phyloP scores from a whole-genome alignment of 2,329 filamentous ascomycete species.

The Penicillium sp. region DNA sequence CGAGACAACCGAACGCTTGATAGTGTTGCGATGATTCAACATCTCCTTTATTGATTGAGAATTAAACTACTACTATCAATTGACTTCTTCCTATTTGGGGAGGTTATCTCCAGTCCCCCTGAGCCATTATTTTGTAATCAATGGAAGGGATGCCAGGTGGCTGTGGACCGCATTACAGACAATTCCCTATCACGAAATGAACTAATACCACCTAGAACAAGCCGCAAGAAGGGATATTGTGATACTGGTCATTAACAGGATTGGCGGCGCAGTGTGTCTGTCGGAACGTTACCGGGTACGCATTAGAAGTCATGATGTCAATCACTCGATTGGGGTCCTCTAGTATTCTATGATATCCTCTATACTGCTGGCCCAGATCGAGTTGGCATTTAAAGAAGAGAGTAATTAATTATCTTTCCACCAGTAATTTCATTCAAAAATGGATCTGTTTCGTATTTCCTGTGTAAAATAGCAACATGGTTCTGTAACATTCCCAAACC shows the following conservation, averaged over 20 bases:
- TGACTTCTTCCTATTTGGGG: too few species aligned
- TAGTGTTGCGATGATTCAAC: too few species aligned
- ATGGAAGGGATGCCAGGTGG: too few species aligned
- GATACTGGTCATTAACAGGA: background rate
- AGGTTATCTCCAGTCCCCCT: background rate
- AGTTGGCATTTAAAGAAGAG: background rate
- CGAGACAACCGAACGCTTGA: background rate
- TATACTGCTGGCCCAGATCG: background rate
- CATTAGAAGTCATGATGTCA: background rate
- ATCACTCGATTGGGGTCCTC: background rate
- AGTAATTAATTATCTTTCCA: background rate
- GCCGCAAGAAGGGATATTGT: background rate
- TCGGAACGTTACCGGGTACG: background rate
- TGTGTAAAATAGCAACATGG: background rate
- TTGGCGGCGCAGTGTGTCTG: background rate
- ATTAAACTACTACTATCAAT: too few species aligned
- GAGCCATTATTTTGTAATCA: background rate
- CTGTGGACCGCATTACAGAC: background rate
- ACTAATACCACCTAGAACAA: background rate
- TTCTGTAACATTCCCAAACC: background rate
- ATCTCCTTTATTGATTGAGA: too few species aligned
- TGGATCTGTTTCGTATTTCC: too few species aligned
- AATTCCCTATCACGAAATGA: background rate
- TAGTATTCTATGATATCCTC: background rate
- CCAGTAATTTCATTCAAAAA: too few species aligned